Evolutionary conservation across 345 rosid genomes (phyloP).

Genomic region (Boechera retrofracta): DNA sequence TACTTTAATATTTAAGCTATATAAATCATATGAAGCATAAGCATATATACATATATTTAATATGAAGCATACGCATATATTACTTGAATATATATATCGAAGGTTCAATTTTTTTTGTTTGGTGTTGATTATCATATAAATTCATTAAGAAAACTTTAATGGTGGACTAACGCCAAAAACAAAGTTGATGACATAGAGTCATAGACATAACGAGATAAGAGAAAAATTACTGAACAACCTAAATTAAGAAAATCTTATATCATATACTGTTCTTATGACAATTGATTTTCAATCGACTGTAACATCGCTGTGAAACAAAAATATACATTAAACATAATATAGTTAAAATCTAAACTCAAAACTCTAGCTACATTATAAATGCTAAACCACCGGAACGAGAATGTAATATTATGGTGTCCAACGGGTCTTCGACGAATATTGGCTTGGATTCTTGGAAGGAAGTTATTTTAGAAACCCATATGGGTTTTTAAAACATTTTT

Average conservation of each 20-base stretch:
- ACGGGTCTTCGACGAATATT: not conserved
- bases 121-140: not conserved
- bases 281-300: too few species aligned
- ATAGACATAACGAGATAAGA: not conserved
- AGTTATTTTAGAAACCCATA: not conserved
- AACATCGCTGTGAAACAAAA: too few species aligned
- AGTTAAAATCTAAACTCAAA: not conserved
- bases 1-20: not conserved
- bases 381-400: not conserved
- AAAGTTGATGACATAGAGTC: too few species aligned
- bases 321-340: too few species aligned
- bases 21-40: not conserved
- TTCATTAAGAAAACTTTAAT: too few species aligned
- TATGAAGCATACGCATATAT: not conserved
- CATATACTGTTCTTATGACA: too few species aligned
- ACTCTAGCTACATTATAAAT: too few species aligned
- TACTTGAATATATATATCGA: constrained; percentile 6
- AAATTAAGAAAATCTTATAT: too few species aligned
- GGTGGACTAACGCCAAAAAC: not conserved
- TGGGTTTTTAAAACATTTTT: too few species aligned
- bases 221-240: too few species aligned
- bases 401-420: not conserved
- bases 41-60: not conserved
- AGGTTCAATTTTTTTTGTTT: not conserved
- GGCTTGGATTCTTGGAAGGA: not conserved